phyloP scores from a whole-genome alignment of 1,284 basidiomycete species.

The Mycosarcoma mackinlayi region DNA sequence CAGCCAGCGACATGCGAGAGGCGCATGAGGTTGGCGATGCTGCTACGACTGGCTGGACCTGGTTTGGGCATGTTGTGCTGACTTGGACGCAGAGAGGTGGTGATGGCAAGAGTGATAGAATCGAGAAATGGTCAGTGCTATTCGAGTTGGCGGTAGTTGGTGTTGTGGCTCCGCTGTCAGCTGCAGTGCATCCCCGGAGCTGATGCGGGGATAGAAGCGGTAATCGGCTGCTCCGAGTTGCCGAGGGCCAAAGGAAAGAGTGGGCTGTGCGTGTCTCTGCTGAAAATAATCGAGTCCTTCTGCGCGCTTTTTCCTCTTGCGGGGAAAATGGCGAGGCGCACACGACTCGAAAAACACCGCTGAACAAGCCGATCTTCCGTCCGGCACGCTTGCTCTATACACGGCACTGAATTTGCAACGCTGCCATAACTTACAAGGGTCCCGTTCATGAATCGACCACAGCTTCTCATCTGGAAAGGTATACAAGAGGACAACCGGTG shows the following conservation, averaged over 20 bases:
- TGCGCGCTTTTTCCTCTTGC: conserved; percentile 3
- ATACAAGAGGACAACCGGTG: not conserved
- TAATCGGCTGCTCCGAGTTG: conserved; percentile 19
- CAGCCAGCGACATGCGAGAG: conserved; percentile 55
- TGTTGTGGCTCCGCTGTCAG: not conserved
- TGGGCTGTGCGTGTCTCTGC: not conserved
- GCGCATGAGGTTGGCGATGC: conserved; percentile 60
- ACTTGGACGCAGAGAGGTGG: not conserved
- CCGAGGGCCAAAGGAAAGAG: conserved; percentile 14
- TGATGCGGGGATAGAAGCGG: not conserved
- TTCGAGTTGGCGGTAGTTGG: not conserved
- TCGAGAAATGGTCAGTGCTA: not conserved
- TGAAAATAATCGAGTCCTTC: not conserved
- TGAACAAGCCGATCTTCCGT: conserved; percentile 3
- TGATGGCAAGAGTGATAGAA: not conserved
- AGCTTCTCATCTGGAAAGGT: too few species aligned
- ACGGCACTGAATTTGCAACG: too few species aligned
- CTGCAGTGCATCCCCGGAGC: not conserved
- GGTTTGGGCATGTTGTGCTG: conserved; percentile 42
- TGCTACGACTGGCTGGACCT: conserved; percentile 37
- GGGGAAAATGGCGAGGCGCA: too few species aligned
- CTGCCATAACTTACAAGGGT: too few species aligned
- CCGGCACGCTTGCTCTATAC: too few species aligned
- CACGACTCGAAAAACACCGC: not conserved
- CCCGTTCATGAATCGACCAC: too few species aligned